A percentile compares a stretch with the other conserved stretches of the same genome.
Evolutionary conservation across 768 basidiomycete genomes (phyloP).

Genomic region (Dioszegia crocea): DNA sequence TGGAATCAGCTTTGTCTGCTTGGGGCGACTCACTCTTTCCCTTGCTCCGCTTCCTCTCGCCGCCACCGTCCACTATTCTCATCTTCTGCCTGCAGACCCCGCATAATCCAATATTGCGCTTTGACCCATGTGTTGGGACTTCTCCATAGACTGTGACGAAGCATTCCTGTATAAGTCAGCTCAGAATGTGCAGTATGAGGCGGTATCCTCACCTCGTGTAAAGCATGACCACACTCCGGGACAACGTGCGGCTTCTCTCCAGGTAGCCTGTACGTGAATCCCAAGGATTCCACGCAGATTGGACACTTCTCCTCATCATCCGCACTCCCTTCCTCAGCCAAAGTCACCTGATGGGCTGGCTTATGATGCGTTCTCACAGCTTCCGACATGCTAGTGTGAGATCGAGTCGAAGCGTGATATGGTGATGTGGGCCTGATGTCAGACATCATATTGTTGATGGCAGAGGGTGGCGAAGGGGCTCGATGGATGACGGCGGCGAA

Average conservation of each 20-base stretch:
- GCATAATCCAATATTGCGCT: constrained; percentile 77
- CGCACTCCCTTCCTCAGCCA: constrained; percentile 29
- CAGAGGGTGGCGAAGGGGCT: constrained; percentile 28
- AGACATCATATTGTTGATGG: neutral
- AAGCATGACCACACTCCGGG: constrained; percentile 93
- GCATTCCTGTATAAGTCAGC: constrained; percentile 65
- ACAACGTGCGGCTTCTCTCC: constrained; percentile 98
- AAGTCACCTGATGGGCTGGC: constrained; percentile 31
- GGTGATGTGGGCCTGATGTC: constrained; percentile 8
- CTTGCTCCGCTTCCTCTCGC: constrained; percentile 59
- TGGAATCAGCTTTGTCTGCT: constrained; percentile 47
- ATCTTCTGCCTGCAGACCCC: constrained; percentile 95
- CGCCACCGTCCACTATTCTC: constrained; percentile 80
- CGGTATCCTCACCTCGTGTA: constrained; percentile 67
- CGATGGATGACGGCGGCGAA: constrained; percentile 34
- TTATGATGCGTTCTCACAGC: constrained; percentile 13
- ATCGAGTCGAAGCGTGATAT: constrained; percentile 17
- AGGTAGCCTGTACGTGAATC: constrained; percentile 83
- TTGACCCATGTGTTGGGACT: constrained; percentile 62
- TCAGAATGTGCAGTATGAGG: neutral
- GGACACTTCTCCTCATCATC: constrained; percentile 85
- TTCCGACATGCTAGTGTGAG: constrained; percentile 27
- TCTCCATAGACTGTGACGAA: constrained; percentile 96
- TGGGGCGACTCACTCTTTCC: constrained; percentile 63
- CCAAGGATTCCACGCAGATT: constrained; percentile 91